Base-by-base conservation (phyloP, 371 early-diverging fungal species). In the Mucor sp. region DNA sequence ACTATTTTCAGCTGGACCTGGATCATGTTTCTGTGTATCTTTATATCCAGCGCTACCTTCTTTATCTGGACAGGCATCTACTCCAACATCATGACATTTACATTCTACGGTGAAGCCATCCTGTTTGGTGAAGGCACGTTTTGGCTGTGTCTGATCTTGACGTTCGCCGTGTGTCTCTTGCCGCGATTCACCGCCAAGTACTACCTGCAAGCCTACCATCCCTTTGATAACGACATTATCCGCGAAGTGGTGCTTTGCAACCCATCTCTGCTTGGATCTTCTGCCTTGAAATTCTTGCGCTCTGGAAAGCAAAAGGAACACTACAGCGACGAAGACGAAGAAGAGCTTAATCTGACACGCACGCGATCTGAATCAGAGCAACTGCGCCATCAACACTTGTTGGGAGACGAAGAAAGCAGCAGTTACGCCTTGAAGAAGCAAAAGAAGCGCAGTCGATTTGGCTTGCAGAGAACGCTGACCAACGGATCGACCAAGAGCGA, bases 1-100 rank as follows among this genome's bases (percentile, higher is more conserved):
- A 94, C 91, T 62, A 93, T 90, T 71, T 87, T 84, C 63, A 88
- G 88, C 50, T 96, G 94, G 94, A 91, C 93, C 0, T 94, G 91
- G 86, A 74, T 93, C 66, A 84, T 89, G 73, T 79, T 80, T 17
- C 60, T 84, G 0, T 86, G 89, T 32, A 90, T 89, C 33, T 65
- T 80, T 57, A 75, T 87, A 4, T 89, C 89, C n/a, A 79, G 86
- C 53, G 75, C 76, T 2, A 74, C 77, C 0, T 84, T 74, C 65
- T 84, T 84, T 32, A 72, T 80, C 8, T 92, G 88, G 80, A 79
- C 87, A 0, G 77, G 79, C 5, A 67, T 82, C n/a, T 90, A 86
- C 60, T 76, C 78, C 56, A 63, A 78, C 43, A 47, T 77, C 70
- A 61, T 79, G 71, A 66, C 76, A n/a, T 80, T 73, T 56, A 68